Evolutionary conservation across 2,329 filamentous ascomycete genomes (phyloP), one percentile per base, ranked within the genome.

Genomic region (Diaporthe aspalathi): DNA sequence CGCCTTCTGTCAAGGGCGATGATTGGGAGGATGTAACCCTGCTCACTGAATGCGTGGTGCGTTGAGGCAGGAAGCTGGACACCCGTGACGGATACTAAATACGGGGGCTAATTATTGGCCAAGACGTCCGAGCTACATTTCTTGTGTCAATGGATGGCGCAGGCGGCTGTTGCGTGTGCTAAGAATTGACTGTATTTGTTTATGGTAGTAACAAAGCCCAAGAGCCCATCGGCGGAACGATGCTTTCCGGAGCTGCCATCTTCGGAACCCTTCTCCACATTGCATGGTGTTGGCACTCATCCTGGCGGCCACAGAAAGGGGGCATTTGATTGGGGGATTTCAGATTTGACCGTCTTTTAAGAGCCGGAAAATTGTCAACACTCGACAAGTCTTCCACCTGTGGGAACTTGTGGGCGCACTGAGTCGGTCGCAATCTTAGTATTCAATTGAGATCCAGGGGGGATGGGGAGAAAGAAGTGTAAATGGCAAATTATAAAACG

Each of bases 261-360:
- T 57, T 57, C 17, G 54, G 54, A 43, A n/a, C n/a, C 12, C 22
- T 43, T 40, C 54, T 57, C 54, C 54, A 57, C 54, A 57, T 27
- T 27, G 38, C 1, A 22, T 27, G 54, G 54, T 57, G 54, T 57
- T 57, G 35, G 54, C 54, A 57, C 14, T 11, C 54, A 57, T 27
- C 54, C 54, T 57, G 14, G 54, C 16, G 9, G 35, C 35, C 54
- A 24, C 14, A 9, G 8, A 43, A 57, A 27, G 35, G 35, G 54
- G 12, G n/a, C n/a, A 43, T 35, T 27, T 57, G 54, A 57, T 57
- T 57, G 54, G 54, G 54, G 54, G 54, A 57, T 57, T 57, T 57
- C 54, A 20, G 38, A 57, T 40, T 57, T 57, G n/a, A 27, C 54
- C 54, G 54, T 0, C 27, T 27, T 35, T 43, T 14, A 43, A 24